A percentile compares a stretch with the other conserved stretches of the same genome.
These are phyloP conservation scores for Cichorium intybus DNA, from an alignment of 140 eudicot genomes.

Conservation along the genomic window DNA sequence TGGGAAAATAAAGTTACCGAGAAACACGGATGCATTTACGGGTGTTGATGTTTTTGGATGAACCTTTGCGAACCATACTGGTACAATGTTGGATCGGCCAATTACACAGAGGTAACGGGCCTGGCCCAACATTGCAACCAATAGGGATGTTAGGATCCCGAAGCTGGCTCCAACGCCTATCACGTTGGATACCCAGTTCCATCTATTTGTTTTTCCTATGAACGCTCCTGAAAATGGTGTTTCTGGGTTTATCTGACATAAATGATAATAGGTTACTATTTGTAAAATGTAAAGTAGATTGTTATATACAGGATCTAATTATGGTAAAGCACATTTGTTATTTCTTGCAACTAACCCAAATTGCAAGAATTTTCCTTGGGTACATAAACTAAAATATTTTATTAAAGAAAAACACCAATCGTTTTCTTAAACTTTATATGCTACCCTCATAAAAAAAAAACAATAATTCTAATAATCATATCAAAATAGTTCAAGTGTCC, in stretches of 20 bases:
- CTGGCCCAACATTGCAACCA: constrained; percentile 96
- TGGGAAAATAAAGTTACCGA: constrained; percentile 47
- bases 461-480: neutral
- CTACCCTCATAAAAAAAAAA: neutral
- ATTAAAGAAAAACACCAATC: too few relatives aligned
- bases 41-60: constrained; percentile 89
- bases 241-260: constrained; percentile 59
- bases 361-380: too few relatives aligned
- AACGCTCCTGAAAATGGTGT: constrained; percentile 91
- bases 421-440: too few relatives aligned
- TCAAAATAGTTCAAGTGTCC: too few relatives aligned
- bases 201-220: constrained; percentile 39
- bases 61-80: constrained; percentile 88
- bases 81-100: constrained; percentile 87
- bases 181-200: constrained; percentile 92
- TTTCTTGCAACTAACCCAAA: neutral
- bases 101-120: constrained; percentile 96
- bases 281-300: neutral
- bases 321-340: neutral
- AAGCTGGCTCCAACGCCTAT: constrained; percentile 97
- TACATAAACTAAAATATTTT: too few relatives aligned
- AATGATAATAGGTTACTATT: neutral
- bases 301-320: neutral
- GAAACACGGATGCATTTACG: constrained; percentile 86
- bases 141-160: constrained; percentile 83